Evolutionary conservation across 2,329 filamentous ascomycete species (phyloP), one percentile per base, ranked within the genome.

Genomic region (Arthrobotrys conoides): DNA sequence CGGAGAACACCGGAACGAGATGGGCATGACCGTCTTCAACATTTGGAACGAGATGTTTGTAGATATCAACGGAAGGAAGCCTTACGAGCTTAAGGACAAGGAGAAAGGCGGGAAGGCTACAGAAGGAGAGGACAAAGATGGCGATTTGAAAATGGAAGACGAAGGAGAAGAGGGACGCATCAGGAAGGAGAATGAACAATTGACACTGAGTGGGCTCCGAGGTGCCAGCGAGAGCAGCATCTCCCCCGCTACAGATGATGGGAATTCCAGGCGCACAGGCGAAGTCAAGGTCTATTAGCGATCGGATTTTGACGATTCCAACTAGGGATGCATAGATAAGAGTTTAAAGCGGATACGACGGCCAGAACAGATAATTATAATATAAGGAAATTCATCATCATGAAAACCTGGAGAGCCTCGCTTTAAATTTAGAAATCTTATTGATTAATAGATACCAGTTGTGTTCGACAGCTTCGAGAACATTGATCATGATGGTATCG

Each of bases 1-100:
- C 1, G 55, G 92, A 10, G 89, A 48, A n/a, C 51, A 78, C 24
- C 48, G 51, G 10, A 55, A 63, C 18, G 48, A 64, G 20, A 78
- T 78, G 75, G 68, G 68, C 0, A 59, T 57, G 16, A 24, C 63
- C 27, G 65, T 78, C 24, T 66, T 68, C 10, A 48, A 53, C 6
- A 78, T 78, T 41, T 78, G 66, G 33, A 22, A 30, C 1, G 68
- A 78, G 48, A 72, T 78, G 57, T 72, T 72, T 20, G 65, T 71
- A 20, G 73, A 77, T 18, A 66, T 77, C 38, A 77, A 77, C 44
- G 73, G 67, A 4, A 63, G 41, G 18, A 67, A 73, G 20, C 70
- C 70, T 18, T 68, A 64, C 14, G 46, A 57, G 22, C 46, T n/a
- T 10, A 65, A 57, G 18, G 36, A 61, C 36, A 61, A 27, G 24